Conservation (phyloP, 164 flowering plant species). For the Tinospora cordifolia region DNA sequence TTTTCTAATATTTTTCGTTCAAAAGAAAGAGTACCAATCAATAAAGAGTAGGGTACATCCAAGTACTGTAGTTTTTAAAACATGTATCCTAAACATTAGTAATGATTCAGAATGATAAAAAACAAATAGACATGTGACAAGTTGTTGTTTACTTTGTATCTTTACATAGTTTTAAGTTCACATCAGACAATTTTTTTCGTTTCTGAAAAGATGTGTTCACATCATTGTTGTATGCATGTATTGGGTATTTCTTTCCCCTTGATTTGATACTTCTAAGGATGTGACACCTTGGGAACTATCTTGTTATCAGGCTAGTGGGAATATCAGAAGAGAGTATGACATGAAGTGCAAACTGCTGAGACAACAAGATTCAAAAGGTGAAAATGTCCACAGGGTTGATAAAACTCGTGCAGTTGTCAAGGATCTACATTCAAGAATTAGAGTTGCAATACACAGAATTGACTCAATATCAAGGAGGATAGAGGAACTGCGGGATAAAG, state of each 20-base stretch:
- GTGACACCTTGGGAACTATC: background rate
- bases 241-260: background rate
- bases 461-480: slow-evolving; percentile 79
- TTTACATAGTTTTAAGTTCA: too few species aligned
- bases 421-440: slow-evolving; percentile 83
- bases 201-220: too few species aligned
- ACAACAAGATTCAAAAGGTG: slow-evolving; percentile 60
- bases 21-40: too few species aligned
- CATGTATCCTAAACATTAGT: too few species aligned
- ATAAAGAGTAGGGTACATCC: too few species aligned
- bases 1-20: too few species aligned
- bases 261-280: background rate
- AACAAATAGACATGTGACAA: too few species aligned
- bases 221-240: too few species aligned
- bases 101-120: too few species aligned
- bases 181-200: too few species aligned
- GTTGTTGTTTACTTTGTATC: too few species aligned
- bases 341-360: slow-evolving; percentile 55
- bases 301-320: slow-evolving; percentile 67
- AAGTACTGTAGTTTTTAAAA: too few species aligned
- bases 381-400: slow-evolving; percentile 36
- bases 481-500: slow-evolving; percentile 82
- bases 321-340: slow-evolving; percentile 67
- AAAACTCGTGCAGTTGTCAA: slow-evolving; percentile 82
- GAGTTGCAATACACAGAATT: slow-evolving; percentile 81